These are phyloP conservation scores for Paraphoma chrysanthemicola DNA, from an alignment of 2,329 filamentous ascomycete species.

Conservation along the genomic window DNA sequence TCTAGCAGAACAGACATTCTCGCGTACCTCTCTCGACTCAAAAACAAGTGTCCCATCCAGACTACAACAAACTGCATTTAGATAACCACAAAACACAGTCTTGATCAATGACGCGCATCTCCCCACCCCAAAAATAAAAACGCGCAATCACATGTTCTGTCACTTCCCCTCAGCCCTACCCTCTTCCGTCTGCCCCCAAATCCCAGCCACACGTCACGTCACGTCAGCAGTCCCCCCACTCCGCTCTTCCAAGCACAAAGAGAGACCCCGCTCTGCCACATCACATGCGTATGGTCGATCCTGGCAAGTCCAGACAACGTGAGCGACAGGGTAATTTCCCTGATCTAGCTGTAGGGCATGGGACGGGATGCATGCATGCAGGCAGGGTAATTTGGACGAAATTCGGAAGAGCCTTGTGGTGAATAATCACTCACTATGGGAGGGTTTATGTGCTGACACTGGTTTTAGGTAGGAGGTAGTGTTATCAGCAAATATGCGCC, in stretches of 20 bases:
- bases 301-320: not conserved
- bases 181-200: not conserved
- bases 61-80: too few species aligned
- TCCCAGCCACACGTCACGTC: too few species aligned
- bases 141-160: constrained; percentile 3
- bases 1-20: too few species aligned
- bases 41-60: too few species aligned
- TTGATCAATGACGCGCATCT: not conserved
- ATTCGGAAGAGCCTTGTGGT: not conserved
- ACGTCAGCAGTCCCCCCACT: too few species aligned
- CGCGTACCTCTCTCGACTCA: too few species aligned
- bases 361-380: too few species aligned
- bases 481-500: too few species aligned
- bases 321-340: not conserved
- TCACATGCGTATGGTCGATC: not conserved
- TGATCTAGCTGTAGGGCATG: too few species aligned
- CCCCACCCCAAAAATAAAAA: not conserved
- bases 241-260: too few species aligned
- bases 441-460: too few species aligned
- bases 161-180: not conserved
- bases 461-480: too few species aligned
- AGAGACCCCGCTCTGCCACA: not conserved
- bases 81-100: not conserved
- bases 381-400: not conserved
- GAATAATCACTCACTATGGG: not conserved